Conservation (phyloP, 768 basidiomycete genomes). For the Hirschioporus abietinus region DNA sequence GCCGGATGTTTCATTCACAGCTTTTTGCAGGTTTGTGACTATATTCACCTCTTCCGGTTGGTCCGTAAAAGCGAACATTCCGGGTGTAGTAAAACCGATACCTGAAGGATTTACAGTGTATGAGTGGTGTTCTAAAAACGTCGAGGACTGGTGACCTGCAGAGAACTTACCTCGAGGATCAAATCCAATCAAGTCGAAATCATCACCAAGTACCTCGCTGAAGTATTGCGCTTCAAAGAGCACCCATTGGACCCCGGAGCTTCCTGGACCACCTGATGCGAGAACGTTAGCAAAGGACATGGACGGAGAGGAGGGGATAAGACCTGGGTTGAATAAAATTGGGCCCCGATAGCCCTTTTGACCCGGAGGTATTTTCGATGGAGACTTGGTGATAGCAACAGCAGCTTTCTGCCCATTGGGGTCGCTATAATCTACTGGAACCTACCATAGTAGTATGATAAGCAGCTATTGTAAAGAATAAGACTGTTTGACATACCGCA, state of each 20-base stretch:
- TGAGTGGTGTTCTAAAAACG: too few relatives aligned
- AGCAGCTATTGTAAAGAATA: too few relatives aligned
- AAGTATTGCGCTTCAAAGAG: constrained; percentile 20
- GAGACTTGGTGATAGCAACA: not conserved
- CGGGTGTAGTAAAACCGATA: not conserved
- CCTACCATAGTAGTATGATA: too few relatives aligned
- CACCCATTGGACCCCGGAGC: constrained; percentile 33
- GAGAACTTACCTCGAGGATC: constrained; percentile 36
- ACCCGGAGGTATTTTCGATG: not conserved
- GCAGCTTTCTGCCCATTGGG: constrained; percentile 31
- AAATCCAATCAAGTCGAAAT: constrained; percentile 42
- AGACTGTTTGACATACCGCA: not conserved
- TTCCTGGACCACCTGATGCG: constrained; percentile 35
- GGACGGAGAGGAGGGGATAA: too few relatives aligned
- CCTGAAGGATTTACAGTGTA: too few relatives aligned
- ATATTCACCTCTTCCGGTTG: not conserved
- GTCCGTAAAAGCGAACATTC: not conserved
- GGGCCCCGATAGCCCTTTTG: too few relatives aligned
- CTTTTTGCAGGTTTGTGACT: not conserved
- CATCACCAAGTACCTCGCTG: constrained; percentile 30
- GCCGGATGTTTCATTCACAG: not conserved
- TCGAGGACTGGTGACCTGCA: not conserved
- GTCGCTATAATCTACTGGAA: constrained; percentile 38
- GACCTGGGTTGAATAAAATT: too few relatives aligned
- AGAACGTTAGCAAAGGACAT: too few relatives aligned